phyloP scores from a whole-genome alignment of 179 eudicot genomes.

The Kewa caespitosa region DNA sequence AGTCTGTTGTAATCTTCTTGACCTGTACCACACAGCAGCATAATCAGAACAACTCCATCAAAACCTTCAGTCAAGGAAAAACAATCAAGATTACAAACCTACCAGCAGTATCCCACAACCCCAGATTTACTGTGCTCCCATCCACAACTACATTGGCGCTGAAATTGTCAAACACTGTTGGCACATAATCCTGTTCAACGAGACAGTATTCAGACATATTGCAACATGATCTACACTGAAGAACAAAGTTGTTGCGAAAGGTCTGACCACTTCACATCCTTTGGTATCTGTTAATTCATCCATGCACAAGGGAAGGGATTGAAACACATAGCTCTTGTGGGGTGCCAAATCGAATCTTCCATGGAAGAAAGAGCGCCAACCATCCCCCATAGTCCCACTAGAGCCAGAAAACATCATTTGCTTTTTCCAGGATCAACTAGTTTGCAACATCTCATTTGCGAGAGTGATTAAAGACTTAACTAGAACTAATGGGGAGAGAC shows the following conservation, averaged over 20 bases:
- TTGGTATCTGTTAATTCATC: background rate
- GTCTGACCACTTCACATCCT: too few species aligned
- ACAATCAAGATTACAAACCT: slow-evolving; percentile 2
- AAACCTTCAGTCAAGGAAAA: background rate
- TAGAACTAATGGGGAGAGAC: too few species aligned
- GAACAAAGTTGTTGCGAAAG: too few species aligned
- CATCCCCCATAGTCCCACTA: background rate
- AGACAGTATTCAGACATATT: background rate
- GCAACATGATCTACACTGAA: background rate
- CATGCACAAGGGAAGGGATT: background rate
- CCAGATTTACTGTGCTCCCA: slow-evolving; percentile 48
- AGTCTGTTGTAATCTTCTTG: slow-evolving; percentile 52
- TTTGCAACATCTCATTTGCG: background rate
- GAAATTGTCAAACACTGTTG: slow-evolving; percentile 49
- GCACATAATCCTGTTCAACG: slow-evolving; percentile 44
- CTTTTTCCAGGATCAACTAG: background rate
- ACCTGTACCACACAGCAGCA: slow-evolving; percentile 25
- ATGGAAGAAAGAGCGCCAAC: background rate
- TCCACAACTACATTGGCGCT: slow-evolving; percentile 51
- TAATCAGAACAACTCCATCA: slow-evolving; percentile 5
- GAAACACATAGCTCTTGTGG: background rate
- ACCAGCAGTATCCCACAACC: slow-evolving; percentile 56
- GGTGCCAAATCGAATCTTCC: background rate
- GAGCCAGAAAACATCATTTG: background rate
- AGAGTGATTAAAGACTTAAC: too few species aligned